These are phyloP conservation scores for Pichia gijzeniarum DNA, from an alignment of 805 yeast species.

Conservation along the genomic window DNA sequence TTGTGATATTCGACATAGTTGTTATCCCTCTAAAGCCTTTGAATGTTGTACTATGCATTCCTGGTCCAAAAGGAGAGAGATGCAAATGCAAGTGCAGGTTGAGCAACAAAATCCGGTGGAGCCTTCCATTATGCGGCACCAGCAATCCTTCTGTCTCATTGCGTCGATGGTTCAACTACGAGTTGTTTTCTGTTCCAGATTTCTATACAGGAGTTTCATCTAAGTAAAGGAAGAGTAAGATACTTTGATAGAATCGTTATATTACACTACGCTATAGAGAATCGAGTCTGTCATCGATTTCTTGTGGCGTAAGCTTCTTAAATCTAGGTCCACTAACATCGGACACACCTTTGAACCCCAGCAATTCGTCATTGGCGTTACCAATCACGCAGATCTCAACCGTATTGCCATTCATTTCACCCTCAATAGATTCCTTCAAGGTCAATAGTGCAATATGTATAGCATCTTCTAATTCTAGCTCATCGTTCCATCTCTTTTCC, in stretches of 20 bases:
- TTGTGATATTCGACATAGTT: conserved; percentile 15
- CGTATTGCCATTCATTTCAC: conserved; percentile 94
- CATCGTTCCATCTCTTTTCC: conserved; percentile 98
- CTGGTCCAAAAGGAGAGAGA: not conserved
- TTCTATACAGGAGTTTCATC: too few relatives aligned
- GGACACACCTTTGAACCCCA: conserved; percentile 81
- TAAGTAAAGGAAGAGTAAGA: not conserved
- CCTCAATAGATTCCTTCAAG: conserved; percentile 93
- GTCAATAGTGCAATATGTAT: conserved; percentile 93
- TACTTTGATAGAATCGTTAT: not conserved
- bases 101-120: too few relatives aligned
- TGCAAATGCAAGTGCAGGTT: not conserved
- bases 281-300: conserved; percentile 91
- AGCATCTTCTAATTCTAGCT: conserved; percentile 95
- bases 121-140: not conserved
- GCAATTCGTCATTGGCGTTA: conserved; percentile 67
- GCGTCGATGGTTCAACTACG: too few relatives aligned
- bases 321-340: conserved; percentile 84
- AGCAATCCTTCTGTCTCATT: not conserved
- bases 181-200: too few relatives aligned
- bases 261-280: conserved; percentile 48
- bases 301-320: conserved; percentile 78
- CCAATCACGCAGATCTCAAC: conserved; percentile 89
- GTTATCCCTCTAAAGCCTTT: not conserved
- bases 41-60: too few relatives aligned